phyloP scores from a whole-genome alignment of 1,284 basidiomycete species.

The Schizopora paradoxa region DNA sequence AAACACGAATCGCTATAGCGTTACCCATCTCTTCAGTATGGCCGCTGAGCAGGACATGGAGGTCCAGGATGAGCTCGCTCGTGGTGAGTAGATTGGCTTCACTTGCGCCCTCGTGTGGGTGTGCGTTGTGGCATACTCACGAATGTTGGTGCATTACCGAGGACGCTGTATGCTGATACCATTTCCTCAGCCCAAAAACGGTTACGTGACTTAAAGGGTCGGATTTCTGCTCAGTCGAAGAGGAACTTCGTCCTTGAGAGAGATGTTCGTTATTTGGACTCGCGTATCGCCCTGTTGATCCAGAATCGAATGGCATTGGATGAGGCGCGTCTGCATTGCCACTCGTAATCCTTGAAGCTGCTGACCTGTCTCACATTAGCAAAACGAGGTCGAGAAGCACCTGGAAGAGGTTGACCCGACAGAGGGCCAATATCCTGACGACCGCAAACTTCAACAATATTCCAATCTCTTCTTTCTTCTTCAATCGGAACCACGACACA shows the following conservation, averaged over 20 bases:
- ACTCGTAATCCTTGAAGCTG: constrained; percentile 2
- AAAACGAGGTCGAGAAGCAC: constrained; percentile 90
- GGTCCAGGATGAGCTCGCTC: constrained; percentile 94
- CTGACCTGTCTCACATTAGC: constrained; percentile 38
- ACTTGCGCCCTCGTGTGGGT: constrained; percentile 5
- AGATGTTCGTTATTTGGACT: constrained; percentile 97
- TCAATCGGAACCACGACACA: constrained; percentile 95
- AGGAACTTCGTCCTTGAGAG: constrained; percentile 99
- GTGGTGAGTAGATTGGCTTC: constrained; percentile 61
- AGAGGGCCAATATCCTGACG: constrained; percentile 87
- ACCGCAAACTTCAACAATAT: constrained; percentile 91
- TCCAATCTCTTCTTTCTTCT: constrained; percentile 98
- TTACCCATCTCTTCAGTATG: constrained; percentile 95
- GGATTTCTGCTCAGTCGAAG: constrained; percentile 97
- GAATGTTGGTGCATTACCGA: neutral
- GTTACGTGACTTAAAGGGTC: constrained; percentile 91
- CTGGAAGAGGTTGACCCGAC: constrained; percentile 92
- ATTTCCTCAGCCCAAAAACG: constrained; percentile 80
- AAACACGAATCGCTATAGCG: constrained; percentile 95
- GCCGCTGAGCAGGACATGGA: constrained; percentile 98
- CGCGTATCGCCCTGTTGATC: constrained; percentile 94
- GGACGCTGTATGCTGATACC: constrained; percentile 2
- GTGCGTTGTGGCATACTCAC: too few species aligned
- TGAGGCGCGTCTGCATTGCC: constrained; percentile 55
- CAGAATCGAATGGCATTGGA: constrained; percentile 97